phyloP scores from a whole-genome alignment of 1,284 basidiomycete genomes.

The Ceratobasidium sp. region DNA sequence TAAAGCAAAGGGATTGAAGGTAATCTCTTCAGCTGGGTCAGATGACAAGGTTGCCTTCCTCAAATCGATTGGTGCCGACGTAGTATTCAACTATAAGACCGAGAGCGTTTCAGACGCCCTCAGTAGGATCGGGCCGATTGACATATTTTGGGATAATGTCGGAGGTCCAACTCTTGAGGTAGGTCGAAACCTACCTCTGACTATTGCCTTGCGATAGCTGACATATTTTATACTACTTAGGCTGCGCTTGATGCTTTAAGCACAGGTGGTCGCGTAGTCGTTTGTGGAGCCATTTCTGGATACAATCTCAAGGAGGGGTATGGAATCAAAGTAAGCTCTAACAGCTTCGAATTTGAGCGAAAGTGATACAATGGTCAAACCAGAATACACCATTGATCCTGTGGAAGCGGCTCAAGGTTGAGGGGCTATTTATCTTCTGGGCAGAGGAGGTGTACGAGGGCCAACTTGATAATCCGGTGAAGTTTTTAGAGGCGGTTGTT shows the following conservation, averaged over 20 bases:
- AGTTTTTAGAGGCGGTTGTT: conserved; percentile 25
- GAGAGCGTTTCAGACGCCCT: conserved; percentile 51
- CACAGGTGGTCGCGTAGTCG: conserved; percentile 41
- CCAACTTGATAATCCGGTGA: conserved; percentile 20
- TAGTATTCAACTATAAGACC: conserved; percentile 52
- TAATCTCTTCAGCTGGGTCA: conserved; percentile 53
- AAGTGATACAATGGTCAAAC: background rate
- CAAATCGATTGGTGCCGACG: conserved; percentile 50
- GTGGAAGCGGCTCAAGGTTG: conserved; percentile 59
- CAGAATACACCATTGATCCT: conserved; percentile 49
- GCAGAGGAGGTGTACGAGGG: conserved; percentile 51
- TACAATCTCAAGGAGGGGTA: conserved; percentile 41
- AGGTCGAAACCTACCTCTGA: background rate
- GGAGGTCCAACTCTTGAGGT: conserved; percentile 36
- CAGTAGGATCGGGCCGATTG: conserved; percentile 51
- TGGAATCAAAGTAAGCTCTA: conserved; percentile 40
- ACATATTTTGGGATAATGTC: conserved; percentile 40
- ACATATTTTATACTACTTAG: background rate
- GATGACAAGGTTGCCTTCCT: conserved; percentile 53
- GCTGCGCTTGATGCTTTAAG: conserved; percentile 42
- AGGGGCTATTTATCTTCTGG: conserved; percentile 63
- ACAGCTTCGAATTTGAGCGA: background rate
- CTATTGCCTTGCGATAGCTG: background rate
- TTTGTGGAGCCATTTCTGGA: conserved; percentile 42
- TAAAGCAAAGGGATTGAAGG: conserved; percentile 51